Base-by-base conservation (phyloP, 2,329 filamentous ascomycete species). In the Colletotrichum tabaci region DNA sequence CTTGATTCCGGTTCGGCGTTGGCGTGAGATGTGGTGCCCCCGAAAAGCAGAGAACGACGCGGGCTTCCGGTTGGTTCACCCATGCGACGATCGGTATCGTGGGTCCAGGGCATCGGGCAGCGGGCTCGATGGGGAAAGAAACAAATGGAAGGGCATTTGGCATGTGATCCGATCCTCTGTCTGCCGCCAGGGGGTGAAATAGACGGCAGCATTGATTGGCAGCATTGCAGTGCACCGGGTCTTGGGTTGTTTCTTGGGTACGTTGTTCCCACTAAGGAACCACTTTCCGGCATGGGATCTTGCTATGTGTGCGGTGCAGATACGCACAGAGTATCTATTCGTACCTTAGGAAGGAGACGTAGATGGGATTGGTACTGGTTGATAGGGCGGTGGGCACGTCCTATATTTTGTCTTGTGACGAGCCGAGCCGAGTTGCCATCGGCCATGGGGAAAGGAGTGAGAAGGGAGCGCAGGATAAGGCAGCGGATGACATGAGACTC, bases 91-190 rank as follows among this genome's bases (percentile, higher is more conserved):
- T 71, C 68, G 18, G 55, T 40, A 42, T 26, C 30, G 35, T 42
- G 52, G 46, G 30, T 13, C 46, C 35, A 64, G 46, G 49, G 67
- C n/a, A 40, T 18, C 44, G 26, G 57, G 56, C 23, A 13, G n/a
- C 44, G 26, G 57, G 56, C 23, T 12, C 26, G 58, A 47, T 23
- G 16, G 30, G 23, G 18, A 49, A 44, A 46, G 66, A 63, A 71
- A 47, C 64, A 18, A 21, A 68, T 58, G 52, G 64, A 62, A 58
- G 52, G 10, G 35, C 18, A 9, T 67, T 46, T 71, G 38, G 52
- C 68, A 71, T 71, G 68, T 71, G 68, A 71, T 63, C 68, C 58
- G 68, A 71, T 63, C 68, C 58, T 38, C 65, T 57, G 60, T 67
- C 50, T 18, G 30, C 12, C 9, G 46, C 15, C 65, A 67, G 52